phyloP scores from a whole-genome alignment of 1,284 basidiomycete genomes.

The Athelia sp. region DNA sequence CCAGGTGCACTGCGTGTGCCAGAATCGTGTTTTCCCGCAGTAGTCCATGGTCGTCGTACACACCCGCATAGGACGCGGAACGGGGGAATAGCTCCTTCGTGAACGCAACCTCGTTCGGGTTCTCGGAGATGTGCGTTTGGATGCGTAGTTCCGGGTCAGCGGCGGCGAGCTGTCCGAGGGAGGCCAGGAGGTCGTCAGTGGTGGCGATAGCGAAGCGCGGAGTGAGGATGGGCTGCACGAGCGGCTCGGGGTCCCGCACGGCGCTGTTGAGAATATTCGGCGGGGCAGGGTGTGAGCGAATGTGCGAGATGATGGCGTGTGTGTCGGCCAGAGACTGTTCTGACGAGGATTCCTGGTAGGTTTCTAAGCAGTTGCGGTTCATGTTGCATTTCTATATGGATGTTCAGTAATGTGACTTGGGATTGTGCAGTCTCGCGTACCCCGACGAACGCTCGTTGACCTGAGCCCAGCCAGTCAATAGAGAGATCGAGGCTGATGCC shows the following conservation, averaged over 20 bases:
- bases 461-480: conserved; percentile 27
- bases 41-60: conserved; percentile 84
- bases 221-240: conserved; percentile 88
- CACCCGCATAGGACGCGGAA: conserved; percentile 59
- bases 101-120: conserved; percentile 67
- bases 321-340: conserved; percentile 59
- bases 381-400: conserved; percentile 85
- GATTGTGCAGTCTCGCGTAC: conserved; percentile 34
- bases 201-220: conserved; percentile 97
- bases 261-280: conserved; percentile 13
- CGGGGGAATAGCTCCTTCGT: conserved; percentile 66
- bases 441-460: conserved; percentile 87
- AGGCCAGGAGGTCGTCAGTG: conserved; percentile 63
- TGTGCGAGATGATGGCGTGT: conserved; percentile 61
- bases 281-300: conserved; percentile 46
- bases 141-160: conserved; percentile 62
- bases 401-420: conserved; percentile 6
- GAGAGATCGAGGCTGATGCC: neutral
- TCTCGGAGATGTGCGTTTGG: conserved; percentile 95
- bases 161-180: conserved; percentile 58
- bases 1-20: conserved; percentile 86
- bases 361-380: conserved; percentile 70
- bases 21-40: conserved; percentile 80
- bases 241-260: conserved; percentile 22
- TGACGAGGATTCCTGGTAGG: conserved; percentile 70